Evolutionary conservation across 2,329 filamentous ascomycete genomes (phyloP), one percentile per base, ranked within the genome.

Genomic region (Coniochaeta sp.): DNA sequence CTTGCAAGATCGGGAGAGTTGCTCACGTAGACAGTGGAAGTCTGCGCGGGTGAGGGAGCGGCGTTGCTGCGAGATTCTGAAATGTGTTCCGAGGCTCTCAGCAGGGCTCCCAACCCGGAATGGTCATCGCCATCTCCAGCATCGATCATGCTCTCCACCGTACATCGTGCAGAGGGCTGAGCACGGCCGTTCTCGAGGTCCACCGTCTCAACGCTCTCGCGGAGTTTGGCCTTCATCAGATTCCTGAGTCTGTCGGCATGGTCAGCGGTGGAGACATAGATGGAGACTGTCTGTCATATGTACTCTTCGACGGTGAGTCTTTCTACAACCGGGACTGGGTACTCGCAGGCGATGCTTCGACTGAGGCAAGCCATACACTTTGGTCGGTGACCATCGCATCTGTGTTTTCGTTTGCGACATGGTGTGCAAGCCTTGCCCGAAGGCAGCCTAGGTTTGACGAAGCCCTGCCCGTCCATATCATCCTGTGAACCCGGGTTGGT

Each of bases 151-250:
- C 47, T 52, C 22, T 52, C 47, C 26, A 52, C 47, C 2, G 47
- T 52, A n/a, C 22, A 30, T 28, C 47, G 24, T 30, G 16, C 47
- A n/a, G 47, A 52, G 26, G 22, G 16, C 26, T 17, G 47, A n/a
- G 38, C 59, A 32, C 26, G 40, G 42, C 24, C 40, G 19, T 50
- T 36, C 54, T 55, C 22, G 14, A 30, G 22, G 5, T 52, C 47
- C 6, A n/a, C 14, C 30, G 50, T 17, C 16, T 38, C 59, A 19
- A 32, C 40, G 22, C 34, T 50, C 16, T 59, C 58, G 16, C 57
- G 26, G 12, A 61, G 60, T 44, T 61, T 61, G 28, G 60, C 60
- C 34, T 34, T 54, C 60, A 61, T 61, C 17, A 61, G 34, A 14
- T n/a, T 47, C 42, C 55, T 55, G 52, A 61, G 60, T 28, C 60